Evolutionary conservation across 768 basidiomycete genomes (phyloP).

Genomic region (Megacollybia marginata): DNA sequence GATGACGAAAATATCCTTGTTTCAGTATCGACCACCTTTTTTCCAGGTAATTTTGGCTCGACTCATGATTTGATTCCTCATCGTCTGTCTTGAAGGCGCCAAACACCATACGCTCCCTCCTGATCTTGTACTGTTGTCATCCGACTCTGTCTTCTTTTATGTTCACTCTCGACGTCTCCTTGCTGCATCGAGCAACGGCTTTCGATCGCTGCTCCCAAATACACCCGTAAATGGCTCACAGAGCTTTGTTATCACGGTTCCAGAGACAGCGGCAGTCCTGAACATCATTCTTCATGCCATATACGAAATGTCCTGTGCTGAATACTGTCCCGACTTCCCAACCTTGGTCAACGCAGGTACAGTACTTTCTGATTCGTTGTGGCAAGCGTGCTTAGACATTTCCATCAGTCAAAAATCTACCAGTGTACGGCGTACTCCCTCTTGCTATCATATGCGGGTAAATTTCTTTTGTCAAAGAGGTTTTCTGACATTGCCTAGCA

Average conservation of each 20-base stretch:
- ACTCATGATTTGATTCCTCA: not conserved
- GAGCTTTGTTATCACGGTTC: slow-evolving; percentile 50
- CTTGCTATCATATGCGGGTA: slow-evolving; percentile 26
- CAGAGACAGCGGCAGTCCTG: slow-evolving; percentile 53
- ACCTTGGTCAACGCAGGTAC: slow-evolving; percentile 39
- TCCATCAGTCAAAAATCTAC: slow-evolving; percentile 39
- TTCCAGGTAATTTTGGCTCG: slow-evolving; percentile 41
- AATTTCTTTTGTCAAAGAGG: no score
- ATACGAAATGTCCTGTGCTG: slow-evolving; percentile 67
- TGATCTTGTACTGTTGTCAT: slow-evolving; percentile 60
- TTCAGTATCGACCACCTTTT: slow-evolving; percentile 80
- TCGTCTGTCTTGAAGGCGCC: not conserved
- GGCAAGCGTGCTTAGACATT: not conserved
- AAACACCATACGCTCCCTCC: slow-evolving; percentile 48
- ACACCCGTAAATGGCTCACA: slow-evolving; percentile 31
- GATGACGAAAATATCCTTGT: slow-evolving; percentile 37
- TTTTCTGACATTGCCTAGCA: slow-evolving; percentile 2
- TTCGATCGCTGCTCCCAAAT: slow-evolving; percentile 49
- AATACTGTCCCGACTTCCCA: slow-evolving; percentile 64
- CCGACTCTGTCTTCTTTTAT: slow-evolving; percentile 82
- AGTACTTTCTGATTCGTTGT: not conserved
- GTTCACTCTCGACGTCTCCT: slow-evolving; percentile 58
- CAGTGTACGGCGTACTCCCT: slow-evolving; percentile 52
- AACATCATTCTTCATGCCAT: slow-evolving; percentile 69
- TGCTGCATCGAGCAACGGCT: slow-evolving; percentile 53